Percentiles rank a stretch among this genome's conserved stretches.
These are phyloP conservation scores for Pseudomicrostroma phylloplanum DNA, from an alignment of 1,284 basidiomycete species.

Conservation along the genomic window DNA sequence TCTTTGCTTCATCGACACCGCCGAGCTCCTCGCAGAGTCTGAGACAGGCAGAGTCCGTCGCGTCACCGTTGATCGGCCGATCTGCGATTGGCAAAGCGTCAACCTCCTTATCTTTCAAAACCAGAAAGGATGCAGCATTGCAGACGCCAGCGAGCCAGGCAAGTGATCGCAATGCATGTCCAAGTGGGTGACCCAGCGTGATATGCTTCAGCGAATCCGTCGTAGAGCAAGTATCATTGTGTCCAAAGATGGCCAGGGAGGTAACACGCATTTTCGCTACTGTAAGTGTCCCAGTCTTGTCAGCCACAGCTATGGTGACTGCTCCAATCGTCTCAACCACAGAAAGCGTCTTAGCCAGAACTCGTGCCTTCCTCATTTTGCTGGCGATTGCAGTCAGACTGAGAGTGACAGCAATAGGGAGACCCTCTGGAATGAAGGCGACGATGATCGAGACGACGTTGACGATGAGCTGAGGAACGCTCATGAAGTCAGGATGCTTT, in stretches of 20 bases:
- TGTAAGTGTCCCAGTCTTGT: constrained; percentile 70
- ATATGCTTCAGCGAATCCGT: constrained; percentile 26
- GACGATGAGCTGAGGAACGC: constrained; percentile 59
- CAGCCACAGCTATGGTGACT: constrained; percentile 64
- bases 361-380: constrained; percentile 66
- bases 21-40: constrained; percentile 58
- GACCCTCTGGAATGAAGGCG: constrained; percentile 63
- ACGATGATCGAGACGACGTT: constrained; percentile 61
- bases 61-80: constrained; percentile 60
- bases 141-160: constrained; percentile 58
- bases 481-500: constrained; percentile 59
- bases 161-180: constrained; percentile 20
- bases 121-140: constrained; percentile 59
- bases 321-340: constrained; percentile 65
- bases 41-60: constrained; percentile 62
- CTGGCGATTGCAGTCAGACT: constrained; percentile 66
- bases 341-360: constrained; percentile 60
- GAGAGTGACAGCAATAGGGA: constrained; percentile 66
- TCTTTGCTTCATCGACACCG: constrained; percentile 43
- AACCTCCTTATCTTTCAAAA: constrained; percentile 44
- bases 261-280: constrained; percentile 55
- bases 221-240: constrained; percentile 10
- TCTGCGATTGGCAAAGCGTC: constrained; percentile 52
- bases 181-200: constrained; percentile 18
- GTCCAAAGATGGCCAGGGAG: constrained; percentile 54